Base-by-base conservation (phyloP, 2,329 filamentous ascomycete species). In the Davidsoniella virescens region DNA sequence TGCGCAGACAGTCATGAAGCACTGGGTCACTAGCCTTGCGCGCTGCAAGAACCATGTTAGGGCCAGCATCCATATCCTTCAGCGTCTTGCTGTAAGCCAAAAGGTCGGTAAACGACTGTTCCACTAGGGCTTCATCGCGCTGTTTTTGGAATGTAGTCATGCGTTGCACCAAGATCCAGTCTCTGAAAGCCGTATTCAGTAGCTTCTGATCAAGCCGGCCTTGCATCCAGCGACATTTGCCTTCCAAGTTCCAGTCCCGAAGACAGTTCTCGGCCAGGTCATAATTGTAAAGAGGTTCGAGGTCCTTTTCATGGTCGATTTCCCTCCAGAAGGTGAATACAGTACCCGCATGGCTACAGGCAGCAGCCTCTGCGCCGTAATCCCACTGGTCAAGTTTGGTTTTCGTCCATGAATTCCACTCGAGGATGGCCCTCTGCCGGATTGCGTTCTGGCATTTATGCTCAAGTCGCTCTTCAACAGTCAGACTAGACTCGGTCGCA, bases 191-290 rank as follows among this genome's bases (percentile, higher is more conserved):
- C 4, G 41, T 37, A 18, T 37, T 41, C 16, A 25, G 23, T n/a
- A 54, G 33, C 26, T 48, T 50, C 40, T 50, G 42, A 29, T 52
- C 40, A 12, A 37, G 29, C 10, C 16, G 41, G 16, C 14, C 29
- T 17, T 33, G 46, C 46, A 52, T 47, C 50, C 47, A 52, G 10
- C 26, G 43, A 23, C 37, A 47, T 36, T 54, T 54, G 10, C 33
- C 50, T 40, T 54, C 47, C 18, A 54, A 40, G 17, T 52, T 54
- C 53, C 53, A 54, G 23, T 52, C 43, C 6, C 50, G 50, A 8
- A 52, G 41, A 18, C 23, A 40, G 44, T 44, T 29, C 5, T 44
- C 43, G 8, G 38, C 44, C 14, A 54, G 42, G 3, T 50, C 41
- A 9, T 23, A n/a, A 4, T 50, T 47, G n/a, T 52, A 54, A 7